Evolutionary conservation across 2,329 filamentous ascomycete genomes (phyloP), one percentile per base, ranked within the genome.

Genomic region (Pleoardoris graminearum): DNA sequence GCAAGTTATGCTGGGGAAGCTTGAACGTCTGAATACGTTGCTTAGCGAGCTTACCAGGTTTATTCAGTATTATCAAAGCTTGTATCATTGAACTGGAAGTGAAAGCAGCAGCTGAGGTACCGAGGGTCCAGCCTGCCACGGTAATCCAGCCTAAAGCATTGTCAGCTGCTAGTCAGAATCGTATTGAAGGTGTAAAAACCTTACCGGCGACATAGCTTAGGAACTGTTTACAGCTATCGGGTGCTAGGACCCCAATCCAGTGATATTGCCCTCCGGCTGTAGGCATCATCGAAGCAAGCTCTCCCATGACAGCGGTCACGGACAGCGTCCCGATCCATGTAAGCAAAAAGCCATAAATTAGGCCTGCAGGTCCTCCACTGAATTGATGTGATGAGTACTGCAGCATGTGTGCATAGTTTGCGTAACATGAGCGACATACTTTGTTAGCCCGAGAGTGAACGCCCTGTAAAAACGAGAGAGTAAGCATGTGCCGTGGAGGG

Each of bases 1-100:
- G 10, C 32, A 35, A 4, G n/a, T 37, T 7, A 4, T 19, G n/a
- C 3, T 37, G 35, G 12, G 17, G 7, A 10, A 37, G 35, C 35
- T n/a, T n/a, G n/a, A n/a, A n/a, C n/a, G n/a, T 19, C 12, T 17
- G 17, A 10, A 3, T 37, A 5, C 4, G 16, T 6, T 16, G n/a
- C 4, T 4, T 7, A 37, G 35, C 4, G 6, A 7, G 35, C 17
- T 7, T 19, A 21, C 35, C 35, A 19, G 35, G 35, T 7, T 37
- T 37, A 16, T 35, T 46, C 5, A 58, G 29, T 1, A 47, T 16
- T 2, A 54, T 48, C 1, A 53, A 30, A 12, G 48, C 55, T n/a
- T 53, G 44, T 7, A 61, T 47, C 3, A 59, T 32, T 7, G 33
- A n/a, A n/a, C n/a, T n/a, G n/a, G n/a, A n/a, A n/a, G n/a, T n/a